A percentile compares a stretch with the other conserved stretches of the same genome.
These are phyloP conservation scores for Poteriospumella lacustris DNA, from an alignment of 108 stramenopile species.

Conservation along the genomic window DNA sequence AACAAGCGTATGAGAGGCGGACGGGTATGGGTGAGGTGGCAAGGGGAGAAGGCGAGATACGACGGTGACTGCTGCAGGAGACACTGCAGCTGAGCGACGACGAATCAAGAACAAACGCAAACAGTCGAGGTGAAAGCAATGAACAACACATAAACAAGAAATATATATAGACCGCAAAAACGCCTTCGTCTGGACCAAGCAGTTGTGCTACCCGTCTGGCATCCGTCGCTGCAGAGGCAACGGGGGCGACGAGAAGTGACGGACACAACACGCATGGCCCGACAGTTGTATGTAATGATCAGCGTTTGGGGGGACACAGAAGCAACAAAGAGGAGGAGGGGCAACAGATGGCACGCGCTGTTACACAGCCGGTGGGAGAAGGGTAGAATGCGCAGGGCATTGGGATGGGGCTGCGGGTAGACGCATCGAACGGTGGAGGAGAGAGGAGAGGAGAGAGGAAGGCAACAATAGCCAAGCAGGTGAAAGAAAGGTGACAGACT, in stretches of 20 bases:
- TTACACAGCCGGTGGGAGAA: background rate
- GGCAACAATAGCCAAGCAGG: background rate
- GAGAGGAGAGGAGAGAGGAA: background rate
- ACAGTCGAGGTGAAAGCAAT: background rate
- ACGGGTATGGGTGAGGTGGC: no score
- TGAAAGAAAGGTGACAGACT: no score
- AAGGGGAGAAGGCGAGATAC: no score
- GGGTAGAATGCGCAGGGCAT: background rate
- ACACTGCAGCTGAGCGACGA: no score
- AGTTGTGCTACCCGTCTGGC: background rate
- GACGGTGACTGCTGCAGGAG: no score
- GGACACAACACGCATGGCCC: background rate
- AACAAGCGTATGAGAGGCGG: no score
- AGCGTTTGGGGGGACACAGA: background rate
- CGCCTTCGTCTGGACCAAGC: background rate
- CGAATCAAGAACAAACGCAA: no score
- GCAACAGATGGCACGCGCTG: background rate
- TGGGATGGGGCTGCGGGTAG: background rate
- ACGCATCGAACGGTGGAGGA: background rate
- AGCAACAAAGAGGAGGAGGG: background rate
- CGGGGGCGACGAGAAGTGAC: background rate
- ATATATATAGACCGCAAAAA: background rate
- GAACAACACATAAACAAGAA: no score
- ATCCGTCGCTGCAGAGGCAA: background rate
- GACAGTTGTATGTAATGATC: background rate